phyloP scores from a whole-genome alignment of 345 rosid genomes.

The Dipteronia sinensis region DNA sequence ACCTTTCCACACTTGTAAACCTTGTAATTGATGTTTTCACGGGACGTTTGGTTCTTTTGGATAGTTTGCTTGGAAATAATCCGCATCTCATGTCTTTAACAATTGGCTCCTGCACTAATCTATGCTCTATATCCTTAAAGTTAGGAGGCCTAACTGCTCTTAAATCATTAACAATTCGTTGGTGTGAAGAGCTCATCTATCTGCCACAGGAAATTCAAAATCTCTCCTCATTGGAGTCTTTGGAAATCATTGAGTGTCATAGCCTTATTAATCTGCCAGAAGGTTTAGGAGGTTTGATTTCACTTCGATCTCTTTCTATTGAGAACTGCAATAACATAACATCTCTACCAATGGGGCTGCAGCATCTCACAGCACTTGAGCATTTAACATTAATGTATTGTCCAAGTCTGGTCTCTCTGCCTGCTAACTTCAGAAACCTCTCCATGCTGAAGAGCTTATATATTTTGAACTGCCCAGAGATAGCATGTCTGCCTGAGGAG shows the following conservation, averaged over 20 bases:
- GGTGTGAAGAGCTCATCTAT: slow-evolving; percentile 20
- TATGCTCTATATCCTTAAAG: background rate
- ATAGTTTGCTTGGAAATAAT: slow-evolving; percentile 1
- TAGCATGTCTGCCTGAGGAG: slow-evolving; percentile 17
- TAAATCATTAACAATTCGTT: slow-evolving; percentile 23
- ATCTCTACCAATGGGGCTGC: slow-evolving; percentile 19
- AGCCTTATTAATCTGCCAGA: slow-evolving; percentile 16
- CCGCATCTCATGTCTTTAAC: slow-evolving; percentile 5
- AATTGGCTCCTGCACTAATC: slow-evolving; percentile 22
- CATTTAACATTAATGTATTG: slow-evolving; percentile 31
- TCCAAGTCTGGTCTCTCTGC: slow-evolving; percentile 18
- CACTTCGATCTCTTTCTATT: slow-evolving; percentile 20
- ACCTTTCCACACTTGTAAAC: slow-evolving; percentile 10
- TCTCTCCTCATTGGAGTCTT: slow-evolving; percentile 21
- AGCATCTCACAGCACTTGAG: slow-evolving; percentile 18
- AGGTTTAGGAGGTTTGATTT: slow-evolving; percentile 10
- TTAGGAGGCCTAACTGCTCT: slow-evolving; percentile 10
- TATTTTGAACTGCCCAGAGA: slow-evolving; percentile 23
- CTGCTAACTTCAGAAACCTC: slow-evolving; percentile 2
- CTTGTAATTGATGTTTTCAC: slow-evolving; percentile 19
- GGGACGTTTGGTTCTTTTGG: background rate
- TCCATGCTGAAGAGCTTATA: slow-evolving; percentile 19
- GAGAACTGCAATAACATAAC: slow-evolving; percentile 22
- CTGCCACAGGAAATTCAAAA: slow-evolving; percentile 21
- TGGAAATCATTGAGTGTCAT: slow-evolving; percentile 25